These are phyloP conservation scores for Reutealis trisperma DNA, from an alignment of 345 rosid genomes.

Conservation along the genomic window DNA sequence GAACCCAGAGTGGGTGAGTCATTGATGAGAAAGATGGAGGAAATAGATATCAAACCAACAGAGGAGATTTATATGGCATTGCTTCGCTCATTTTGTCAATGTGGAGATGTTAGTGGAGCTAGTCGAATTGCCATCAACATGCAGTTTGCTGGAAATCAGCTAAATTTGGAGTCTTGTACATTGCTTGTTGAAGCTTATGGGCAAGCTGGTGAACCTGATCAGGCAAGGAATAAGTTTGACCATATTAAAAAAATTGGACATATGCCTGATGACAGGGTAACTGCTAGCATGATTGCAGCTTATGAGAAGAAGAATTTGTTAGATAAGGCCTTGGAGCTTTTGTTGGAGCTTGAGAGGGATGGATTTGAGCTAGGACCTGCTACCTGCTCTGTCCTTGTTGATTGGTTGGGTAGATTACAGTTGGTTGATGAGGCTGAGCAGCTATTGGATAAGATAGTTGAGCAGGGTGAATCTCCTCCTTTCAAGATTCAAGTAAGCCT, in stretches of 20 bases:
- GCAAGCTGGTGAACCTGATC: slow-evolving; percentile 48
- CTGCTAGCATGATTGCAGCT: slow-evolving; percentile 61
- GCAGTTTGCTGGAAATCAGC: slow-evolving; percentile 46
- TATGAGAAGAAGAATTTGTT: slow-evolving; percentile 60
- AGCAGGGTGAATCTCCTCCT: slow-evolving; percentile 75
- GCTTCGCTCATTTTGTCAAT: slow-evolving; percentile 60
- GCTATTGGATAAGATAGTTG: slow-evolving; percentile 64
- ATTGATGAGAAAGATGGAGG: slow-evolving; percentile 58
- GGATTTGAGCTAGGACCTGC: slow-evolving; percentile 74
- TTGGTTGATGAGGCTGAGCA: slow-evolving; percentile 86
- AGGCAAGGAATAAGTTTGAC: slow-evolving; percentile 64
- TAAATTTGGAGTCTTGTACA: slow-evolving; percentile 51
- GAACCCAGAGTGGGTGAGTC: slow-evolving; percentile 46
- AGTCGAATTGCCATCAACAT: slow-evolving; percentile 44
- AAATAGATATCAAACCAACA: slow-evolving; percentile 47
- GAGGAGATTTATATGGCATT: slow-evolving; percentile 66
- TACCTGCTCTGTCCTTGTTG: slow-evolving; percentile 70
- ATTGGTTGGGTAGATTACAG: slow-evolving; percentile 70
- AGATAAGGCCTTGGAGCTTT: slow-evolving; percentile 70
- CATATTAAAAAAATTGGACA: slow-evolving; percentile 53
- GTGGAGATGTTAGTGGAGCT: slow-evolving; percentile 51
- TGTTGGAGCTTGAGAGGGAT: slow-evolving; percentile 74
- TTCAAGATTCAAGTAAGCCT: slow-evolving; percentile 67
- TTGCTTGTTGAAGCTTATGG: slow-evolving; percentile 65
- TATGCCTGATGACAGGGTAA: slow-evolving; percentile 63